Evolutionary conservation across 2,329 filamentous ascomycete species (phyloP).

Genomic region (Aotearoamyces nothofagi): DNA sequence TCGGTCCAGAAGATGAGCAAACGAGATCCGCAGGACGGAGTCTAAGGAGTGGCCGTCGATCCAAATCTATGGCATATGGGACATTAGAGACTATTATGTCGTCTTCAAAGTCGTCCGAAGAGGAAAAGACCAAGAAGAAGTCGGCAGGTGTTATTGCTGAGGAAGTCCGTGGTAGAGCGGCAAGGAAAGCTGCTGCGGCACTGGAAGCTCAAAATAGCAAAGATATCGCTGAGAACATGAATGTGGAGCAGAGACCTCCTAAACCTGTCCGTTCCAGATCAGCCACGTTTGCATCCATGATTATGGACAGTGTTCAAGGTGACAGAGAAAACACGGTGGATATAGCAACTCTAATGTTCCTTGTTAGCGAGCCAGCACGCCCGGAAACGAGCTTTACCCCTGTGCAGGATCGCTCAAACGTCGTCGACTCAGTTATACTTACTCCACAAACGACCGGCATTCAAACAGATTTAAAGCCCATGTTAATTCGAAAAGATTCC

Average conservation of each 20-base stretch:
- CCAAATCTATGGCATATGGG: conserved; percentile 32
- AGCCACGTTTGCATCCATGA: conserved; percentile 28
- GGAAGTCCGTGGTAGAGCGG: conserved; percentile 34
- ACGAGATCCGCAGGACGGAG: conserved; percentile 9
- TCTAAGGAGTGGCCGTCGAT: conserved; percentile 12
- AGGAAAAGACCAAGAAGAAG: conserved; percentile 40
- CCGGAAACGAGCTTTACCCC: conserved; percentile 35
- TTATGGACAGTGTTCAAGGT: conserved; percentile 24
- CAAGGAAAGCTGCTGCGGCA: conserved; percentile 17
- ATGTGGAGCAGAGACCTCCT: conserved; percentile 3
- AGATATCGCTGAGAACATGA: not conserved
- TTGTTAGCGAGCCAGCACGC: conserved; percentile 39
- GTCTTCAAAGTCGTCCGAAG: conserved; percentile 47
- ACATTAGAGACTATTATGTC: conserved; percentile 54
- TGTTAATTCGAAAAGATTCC: conserved; percentile 15
- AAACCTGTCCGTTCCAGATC: conserved; percentile 22
- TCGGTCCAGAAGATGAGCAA: conserved; percentile 40
- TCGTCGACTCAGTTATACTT: conserved; percentile 7
- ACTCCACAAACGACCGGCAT: conserved; percentile 6
- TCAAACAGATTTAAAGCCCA: conserved; percentile 3
- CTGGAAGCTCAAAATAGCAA: conserved; percentile 4
- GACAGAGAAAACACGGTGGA: conserved; percentile 15
- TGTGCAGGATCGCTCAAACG: conserved; percentile 12
- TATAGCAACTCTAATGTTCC: conserved; percentile 23
- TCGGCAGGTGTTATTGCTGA: conserved; percentile 39